Base-by-base conservation (phyloP, 176 grass and related monocot genomes). In the Themeda triandra region DNA sequence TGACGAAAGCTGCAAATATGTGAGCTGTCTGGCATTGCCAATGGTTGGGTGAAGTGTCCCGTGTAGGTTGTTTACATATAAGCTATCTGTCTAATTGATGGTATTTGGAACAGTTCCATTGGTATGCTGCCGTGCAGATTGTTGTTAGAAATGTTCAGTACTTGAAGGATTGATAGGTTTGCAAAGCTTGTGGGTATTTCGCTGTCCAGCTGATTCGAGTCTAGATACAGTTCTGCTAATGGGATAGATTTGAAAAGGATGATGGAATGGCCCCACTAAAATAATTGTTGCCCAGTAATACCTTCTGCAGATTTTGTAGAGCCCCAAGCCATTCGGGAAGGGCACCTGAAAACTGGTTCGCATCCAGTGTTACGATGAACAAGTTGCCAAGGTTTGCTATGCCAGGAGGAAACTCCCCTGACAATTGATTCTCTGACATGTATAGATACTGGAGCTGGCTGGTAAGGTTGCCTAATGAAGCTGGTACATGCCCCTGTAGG, bases 231-330 rank as follows among this genome's bases (percentile, higher is more conserved):
- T 8, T 19, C 10, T 21, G 13, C 23, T 37, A 37, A 37, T 63
- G 75, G 27, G 84, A 86, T n/a, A 79, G 4, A 49, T 86, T 86
- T 31, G 66, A 86, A 79, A 79, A 8, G 6, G 74, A 78, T 10
- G 64, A 45, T 70, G 83, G 83, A 59, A 85, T 78, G 19, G 39
- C 13, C 5, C 69, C 84, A 6, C 42, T 80, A 41, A 86, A 86
- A 0, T 19, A 56, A 23, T 76, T 76, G 29, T 5, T 76, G 9
- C 10, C 18, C 56, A 56, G 32, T 6, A 5, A 4, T 19, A 78
- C n/a, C n/a, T n/a, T n/a, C n/a, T n/a, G n/a, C n/a, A n/a, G n/a
- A n/a, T n/a, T n/a, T n/a, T n/a, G n/a, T 37, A 76, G 48, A 21
- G 27, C 3, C 6, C 73, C 73, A 32, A 76, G 28, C 73, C 30